Conservation (phyloP, 495 filamentous ascomycete genomes). For the Usnea hakonensis region DNA sequence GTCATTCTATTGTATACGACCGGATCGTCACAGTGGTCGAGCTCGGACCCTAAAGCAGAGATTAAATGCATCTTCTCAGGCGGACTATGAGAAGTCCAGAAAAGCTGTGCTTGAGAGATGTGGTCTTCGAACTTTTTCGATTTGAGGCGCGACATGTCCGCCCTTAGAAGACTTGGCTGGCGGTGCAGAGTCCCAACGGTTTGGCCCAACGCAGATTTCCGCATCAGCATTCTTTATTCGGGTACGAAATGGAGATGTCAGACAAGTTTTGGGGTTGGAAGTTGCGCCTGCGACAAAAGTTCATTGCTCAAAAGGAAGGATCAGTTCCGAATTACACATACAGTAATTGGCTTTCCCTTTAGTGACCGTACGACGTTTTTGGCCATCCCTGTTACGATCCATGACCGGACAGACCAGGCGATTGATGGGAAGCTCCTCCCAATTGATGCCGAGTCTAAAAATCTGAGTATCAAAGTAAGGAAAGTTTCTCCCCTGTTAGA, state of each 20-base stretch:
- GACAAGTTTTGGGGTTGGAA: too few relatives aligned
- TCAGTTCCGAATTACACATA: too few relatives aligned
- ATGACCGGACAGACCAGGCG: slow-evolving; percentile 67
- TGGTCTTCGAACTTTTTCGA: slow-evolving; percentile 79
- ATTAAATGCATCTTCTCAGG: slow-evolving; percentile 65
- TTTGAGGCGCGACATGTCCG: slow-evolving; percentile 60
- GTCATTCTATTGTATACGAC: slow-evolving; percentile 69
- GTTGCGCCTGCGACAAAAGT: too few relatives aligned
- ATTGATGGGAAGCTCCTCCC: slow-evolving; percentile 82
- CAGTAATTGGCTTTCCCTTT: slow-evolving; percentile 80
- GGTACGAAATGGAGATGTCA: too few relatives aligned
- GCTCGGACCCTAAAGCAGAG: slow-evolving; percentile 70
- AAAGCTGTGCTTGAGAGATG: slow-evolving; percentile 51
- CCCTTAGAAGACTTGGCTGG: slow-evolving; percentile 53
- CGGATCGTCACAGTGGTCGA: slow-evolving; percentile 84
- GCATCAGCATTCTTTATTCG: too few relatives aligned
- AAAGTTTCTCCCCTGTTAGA: slow-evolving; percentile 80
- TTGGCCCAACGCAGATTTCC: too few relatives aligned
- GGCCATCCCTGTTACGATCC: slow-evolving; percentile 71
- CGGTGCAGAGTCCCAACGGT: slow-evolving; percentile 58
- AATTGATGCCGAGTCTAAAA: slow-evolving; percentile 74
- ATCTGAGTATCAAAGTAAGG: slow-evolving; percentile 85
- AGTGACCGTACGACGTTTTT: slow-evolving; percentile 41
- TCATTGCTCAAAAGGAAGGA: too few relatives aligned
- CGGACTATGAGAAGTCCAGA: slow-evolving; percentile 73